Evolutionary conservation across 2,329 filamentous ascomycete species (phyloP), one percentile per base, ranked within the genome.

Genomic region (Ascochyta pisi): DNA sequence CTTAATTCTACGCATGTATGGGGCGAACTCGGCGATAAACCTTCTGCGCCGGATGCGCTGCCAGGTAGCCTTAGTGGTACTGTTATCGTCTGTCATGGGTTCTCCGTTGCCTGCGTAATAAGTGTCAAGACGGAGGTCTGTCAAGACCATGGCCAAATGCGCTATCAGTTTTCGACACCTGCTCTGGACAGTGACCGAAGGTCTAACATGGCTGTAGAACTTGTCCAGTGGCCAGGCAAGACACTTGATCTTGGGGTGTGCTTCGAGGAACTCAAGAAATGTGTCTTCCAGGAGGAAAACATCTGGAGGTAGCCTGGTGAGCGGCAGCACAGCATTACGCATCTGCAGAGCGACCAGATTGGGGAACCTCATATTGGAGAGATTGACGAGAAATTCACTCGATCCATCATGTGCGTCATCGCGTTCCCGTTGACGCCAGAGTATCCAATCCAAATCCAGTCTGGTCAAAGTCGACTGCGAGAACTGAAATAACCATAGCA

Each of bases 141-240:
- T 64, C 6, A 82, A 60, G 0, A 70, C 73, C n/a, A 62, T 70
- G 1, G 73, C 73, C 1, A 82, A 67, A 50, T 75, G 77, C 1
- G 71, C 70, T 5, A 81, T 71, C 1, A 81, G 62, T 38, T 53
- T 61, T 16, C 62, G 64, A 26, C 62, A 57, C 19, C 72, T 67
- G 33, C 26, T 57, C 13, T 61, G 57, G 3, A 72, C 60, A 3
- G 71, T 66, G 15, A 62, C n/a, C 9, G 66, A 63, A 2, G 68
- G 58, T 13, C 60, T 63, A 2, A 34, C 42, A 29, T 73, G 67
- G 8, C 68, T 69, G 60, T 79, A 81, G 66, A 82, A 78, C n/a
- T 69, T 70, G 40, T 78, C 76, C 56, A 81, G 73, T 0, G 79
- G 79, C 79, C 79, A 82, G 4, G 76, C 77, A 13, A 82, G 67